These are phyloP conservation scores for Aspergillus sp. DNA, from an alignment of 2,329 filamentous ascomycete species.

Conservation along the genomic window DNA sequence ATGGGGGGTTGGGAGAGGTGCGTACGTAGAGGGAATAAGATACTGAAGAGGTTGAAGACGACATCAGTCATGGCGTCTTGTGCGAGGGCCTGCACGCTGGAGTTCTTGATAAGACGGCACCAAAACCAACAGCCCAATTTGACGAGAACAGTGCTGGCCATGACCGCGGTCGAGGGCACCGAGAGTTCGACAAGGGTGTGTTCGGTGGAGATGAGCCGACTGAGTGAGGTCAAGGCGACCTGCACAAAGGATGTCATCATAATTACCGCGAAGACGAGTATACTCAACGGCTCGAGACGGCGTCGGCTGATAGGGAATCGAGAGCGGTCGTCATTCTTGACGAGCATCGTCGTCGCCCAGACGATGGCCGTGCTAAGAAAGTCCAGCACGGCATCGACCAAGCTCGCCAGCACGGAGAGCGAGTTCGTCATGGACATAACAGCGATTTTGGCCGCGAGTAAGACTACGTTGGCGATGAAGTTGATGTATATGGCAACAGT, in stretches of 20 bases:
- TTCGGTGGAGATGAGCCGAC: constrained; percentile 57
- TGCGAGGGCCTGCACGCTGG: constrained; percentile 76
- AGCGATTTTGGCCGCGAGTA: constrained; percentile 73
- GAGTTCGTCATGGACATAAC: constrained; percentile 75
- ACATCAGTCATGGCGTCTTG: constrained; percentile 73
- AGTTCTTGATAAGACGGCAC: constrained; percentile 83
- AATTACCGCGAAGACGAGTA: constrained; percentile 65
- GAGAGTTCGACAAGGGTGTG: constrained; percentile 72
- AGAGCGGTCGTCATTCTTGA: constrained; percentile 59
- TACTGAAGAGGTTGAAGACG: constrained; percentile 86
- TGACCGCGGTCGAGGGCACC: constrained; percentile 71
- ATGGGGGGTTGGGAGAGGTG: background rate
- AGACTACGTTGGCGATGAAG: constrained; percentile 71
- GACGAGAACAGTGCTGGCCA: constrained; percentile 77
- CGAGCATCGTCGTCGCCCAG: constrained; percentile 60
- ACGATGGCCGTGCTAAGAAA: constrained; percentile 64
- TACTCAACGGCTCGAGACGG: constrained; percentile 63
- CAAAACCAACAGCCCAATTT: constrained; percentile 83
- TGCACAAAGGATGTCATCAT: constrained; percentile 67
- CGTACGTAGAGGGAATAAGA: constrained; percentile 72
- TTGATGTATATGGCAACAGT: constrained; percentile 88
- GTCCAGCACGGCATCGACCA: constrained; percentile 66
- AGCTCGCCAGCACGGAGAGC: constrained; percentile 63
- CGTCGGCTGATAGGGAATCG: constrained; percentile 64
- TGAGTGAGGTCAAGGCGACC: constrained; percentile 60